Evolutionary conservation across 768 basidiomycete genomes (phyloP), one percentile per base, ranked within the genome.

Genomic region (Boletus speciosus): DNA sequence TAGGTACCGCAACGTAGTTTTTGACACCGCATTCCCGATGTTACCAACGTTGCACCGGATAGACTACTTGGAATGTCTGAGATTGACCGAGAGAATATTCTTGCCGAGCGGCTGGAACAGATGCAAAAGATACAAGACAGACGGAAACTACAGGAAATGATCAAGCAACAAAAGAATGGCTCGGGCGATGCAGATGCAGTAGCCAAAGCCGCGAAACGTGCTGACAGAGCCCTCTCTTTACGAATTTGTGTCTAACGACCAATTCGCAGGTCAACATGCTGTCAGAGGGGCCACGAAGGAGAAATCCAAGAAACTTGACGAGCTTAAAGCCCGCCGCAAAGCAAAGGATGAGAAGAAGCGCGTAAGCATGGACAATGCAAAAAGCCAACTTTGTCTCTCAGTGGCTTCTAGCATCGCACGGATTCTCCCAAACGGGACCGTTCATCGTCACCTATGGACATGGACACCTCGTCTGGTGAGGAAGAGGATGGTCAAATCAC

Each of bases 271-370:
- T 29, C 86, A 88, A 71, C 88, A 91, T 65, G 79, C 83, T 3
- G 74, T 75, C 6, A 80, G 86, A 46, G 89, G 88, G 6, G 82
- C 81, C 3, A 90, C 88, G 1, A 91, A 88, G 66, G 89, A 92
- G 69, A 92, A 92, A 74, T 77, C 78, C 4, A 78, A 80, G 50
- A 89, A 86, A 64, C 77, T 93, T 9, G 88, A 88, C 56, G 93
- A 93, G 67, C 77, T 97, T 27, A 95, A 89, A 72, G 90, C 88
- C 6, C 86, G 79, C 63, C 81, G 95, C 35, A 90, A 86, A 62
- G 93, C 91, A 9, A 95, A 93, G 72, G 91, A 87, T 59, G 91
- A 95, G 70, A 86, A 88, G 71, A 88, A 86, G 68, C 81, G 86
- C 56, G 94, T 93, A 70, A 58, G 83, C 69, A 38, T 47, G 19